A percentile compares a stretch with the other conserved stretches of the same genome.
Conservation (phyloP, 108 stramenopile species). For the Schizochytrium sp. region DNA sequence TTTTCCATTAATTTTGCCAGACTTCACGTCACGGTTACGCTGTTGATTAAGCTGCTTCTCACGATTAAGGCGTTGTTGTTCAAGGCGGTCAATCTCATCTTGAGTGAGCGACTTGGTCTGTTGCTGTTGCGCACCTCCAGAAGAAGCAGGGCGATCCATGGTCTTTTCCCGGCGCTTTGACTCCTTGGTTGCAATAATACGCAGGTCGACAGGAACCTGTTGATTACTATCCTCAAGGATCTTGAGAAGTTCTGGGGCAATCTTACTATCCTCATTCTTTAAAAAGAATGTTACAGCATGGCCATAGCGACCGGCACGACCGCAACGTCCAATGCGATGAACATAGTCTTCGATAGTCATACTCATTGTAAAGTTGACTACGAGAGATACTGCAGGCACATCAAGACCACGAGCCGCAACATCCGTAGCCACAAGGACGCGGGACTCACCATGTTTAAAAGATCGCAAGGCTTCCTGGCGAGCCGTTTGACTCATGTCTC, state of each 20-base stretch:
- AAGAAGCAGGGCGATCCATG: background rate
- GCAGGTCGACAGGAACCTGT: constrained; percentile 86
- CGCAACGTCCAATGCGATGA: constrained; percentile 87
- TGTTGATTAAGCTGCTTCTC: constrained; percentile 54
- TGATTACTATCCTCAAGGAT: constrained; percentile 89
- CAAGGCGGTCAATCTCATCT: constrained; percentile 16
- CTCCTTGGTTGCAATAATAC: constrained; percentile 48
- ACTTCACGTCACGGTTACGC: background rate
- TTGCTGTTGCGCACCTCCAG: background rate
- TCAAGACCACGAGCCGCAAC: constrained; percentile 97
- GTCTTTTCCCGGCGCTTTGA: background rate
- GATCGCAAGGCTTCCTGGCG: constrained; percentile 92
- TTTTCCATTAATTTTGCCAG: background rate
- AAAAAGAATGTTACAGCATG: constrained; percentile 74
- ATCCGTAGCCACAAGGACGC: constrained; percentile 96
- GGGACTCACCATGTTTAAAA: constrained; percentile 87
- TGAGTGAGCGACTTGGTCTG: background rate
- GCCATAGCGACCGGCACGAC: constrained; percentile 71
- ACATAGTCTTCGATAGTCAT: constrained; percentile 70
- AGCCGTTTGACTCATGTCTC: constrained; percentile 95
- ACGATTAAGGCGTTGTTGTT: constrained; percentile 30
- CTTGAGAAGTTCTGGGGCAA: constrained; percentile 90
- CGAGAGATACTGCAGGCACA: constrained; percentile 95
- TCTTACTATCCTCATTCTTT: constrained; percentile 72
- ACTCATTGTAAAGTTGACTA: constrained; percentile 98